phyloP scores from a whole-genome alignment of 371 early-diverging fungal species.

The Saksenaea vasiformis region DNA sequence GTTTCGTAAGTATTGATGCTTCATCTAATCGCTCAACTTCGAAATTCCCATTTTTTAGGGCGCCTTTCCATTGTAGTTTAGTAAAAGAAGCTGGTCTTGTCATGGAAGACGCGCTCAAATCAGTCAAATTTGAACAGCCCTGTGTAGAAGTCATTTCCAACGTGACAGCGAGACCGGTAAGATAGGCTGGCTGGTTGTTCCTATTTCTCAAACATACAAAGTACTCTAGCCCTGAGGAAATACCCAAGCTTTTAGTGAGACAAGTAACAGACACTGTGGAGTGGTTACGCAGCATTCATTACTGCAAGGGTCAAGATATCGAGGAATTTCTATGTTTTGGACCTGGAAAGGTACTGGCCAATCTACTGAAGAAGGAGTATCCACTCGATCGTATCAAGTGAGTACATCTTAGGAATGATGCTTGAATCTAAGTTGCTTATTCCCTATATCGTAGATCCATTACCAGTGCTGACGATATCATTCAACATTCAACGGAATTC shows the following conservation, averaged over 20 bases:
- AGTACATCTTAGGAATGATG: background rate
- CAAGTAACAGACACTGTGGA: slow-evolving; percentile 88
- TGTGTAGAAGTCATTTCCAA: slow-evolving; percentile 87
- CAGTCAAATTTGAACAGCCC: slow-evolving; percentile 57
- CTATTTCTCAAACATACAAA: slow-evolving; percentile 9
- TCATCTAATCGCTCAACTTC: background rate
- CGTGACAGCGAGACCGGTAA: slow-evolving; percentile 86
- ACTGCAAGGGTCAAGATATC: slow-evolving; percentile 75
- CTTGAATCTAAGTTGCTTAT: background rate
- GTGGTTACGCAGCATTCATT: slow-evolving; percentile 86
- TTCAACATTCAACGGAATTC: slow-evolving; percentile 37
- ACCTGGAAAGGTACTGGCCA: slow-evolving; percentile 87
- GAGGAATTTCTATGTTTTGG: slow-evolving; percentile 86
- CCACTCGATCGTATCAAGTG: slow-evolving; percentile 73
- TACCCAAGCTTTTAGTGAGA: slow-evolving; percentile 67
- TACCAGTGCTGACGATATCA: slow-evolving; percentile 49
- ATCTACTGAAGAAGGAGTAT: slow-evolving; percentile 86
- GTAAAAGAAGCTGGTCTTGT: slow-evolving; percentile 84
- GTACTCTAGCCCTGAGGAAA: slow-evolving; percentile 55
- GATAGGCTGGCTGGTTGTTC: slow-evolving; percentile 9
- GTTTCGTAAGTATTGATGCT: slow-evolving; percentile 71
- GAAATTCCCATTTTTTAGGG: slow-evolving; percentile 40
- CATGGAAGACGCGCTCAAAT: slow-evolving; percentile 72
- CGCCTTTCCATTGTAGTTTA: slow-evolving; percentile 92
- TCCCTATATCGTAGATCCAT: slow-evolving; percentile 25